Percentiles rank a stretch among this genome's conserved stretches.
Conservation (phyloP, 208 protist species). For the Leishmania amazonensis region DNA sequence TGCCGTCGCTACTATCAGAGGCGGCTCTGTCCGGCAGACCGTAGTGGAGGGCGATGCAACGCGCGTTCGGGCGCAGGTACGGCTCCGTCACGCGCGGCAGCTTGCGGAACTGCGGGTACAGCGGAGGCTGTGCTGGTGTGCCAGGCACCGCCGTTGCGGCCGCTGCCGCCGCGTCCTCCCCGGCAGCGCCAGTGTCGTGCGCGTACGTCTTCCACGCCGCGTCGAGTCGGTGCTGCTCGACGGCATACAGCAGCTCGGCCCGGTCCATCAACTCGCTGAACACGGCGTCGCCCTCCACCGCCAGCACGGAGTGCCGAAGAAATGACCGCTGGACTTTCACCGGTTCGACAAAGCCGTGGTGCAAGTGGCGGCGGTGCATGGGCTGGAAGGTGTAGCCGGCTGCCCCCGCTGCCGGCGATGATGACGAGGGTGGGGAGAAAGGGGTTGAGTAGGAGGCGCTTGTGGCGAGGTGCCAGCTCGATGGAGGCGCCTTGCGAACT, state of each 20-base stretch:
- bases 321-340: constrained; percentile 50
- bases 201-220: constrained; percentile 3
- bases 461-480: constrained; percentile 13
- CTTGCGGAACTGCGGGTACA: constrained; percentile 27
- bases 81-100: constrained; percentile 24
- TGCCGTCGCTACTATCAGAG: background rate
- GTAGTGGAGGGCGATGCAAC: constrained; percentile 86
- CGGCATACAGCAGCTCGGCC: constrained; percentile 42
- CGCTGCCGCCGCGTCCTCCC: background rate
- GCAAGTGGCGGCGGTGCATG: background rate
- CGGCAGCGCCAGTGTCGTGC: background rate
- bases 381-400: background rate
- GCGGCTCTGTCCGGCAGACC: constrained; percentile 33
- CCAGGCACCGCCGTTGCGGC: background rate
- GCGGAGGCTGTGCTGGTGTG: constrained; percentile 8
- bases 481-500: constrained; percentile 23
- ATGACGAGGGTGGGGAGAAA: background rate
- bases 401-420: background rate
- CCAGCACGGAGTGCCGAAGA: constrained; percentile 74
- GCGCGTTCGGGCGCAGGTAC: constrained; percentile 63
- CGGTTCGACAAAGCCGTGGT: constrained; percentile 7
- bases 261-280: constrained; percentile 66
- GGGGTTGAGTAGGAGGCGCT: background rate
- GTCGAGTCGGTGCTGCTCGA: constrained; percentile 33
- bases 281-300: constrained; percentile 84